These are phyloP conservation scores for Clonostachys rosea DNA, from an alignment of 2,329 filamentous ascomycete genomes.

Conservation along the genomic window DNA sequence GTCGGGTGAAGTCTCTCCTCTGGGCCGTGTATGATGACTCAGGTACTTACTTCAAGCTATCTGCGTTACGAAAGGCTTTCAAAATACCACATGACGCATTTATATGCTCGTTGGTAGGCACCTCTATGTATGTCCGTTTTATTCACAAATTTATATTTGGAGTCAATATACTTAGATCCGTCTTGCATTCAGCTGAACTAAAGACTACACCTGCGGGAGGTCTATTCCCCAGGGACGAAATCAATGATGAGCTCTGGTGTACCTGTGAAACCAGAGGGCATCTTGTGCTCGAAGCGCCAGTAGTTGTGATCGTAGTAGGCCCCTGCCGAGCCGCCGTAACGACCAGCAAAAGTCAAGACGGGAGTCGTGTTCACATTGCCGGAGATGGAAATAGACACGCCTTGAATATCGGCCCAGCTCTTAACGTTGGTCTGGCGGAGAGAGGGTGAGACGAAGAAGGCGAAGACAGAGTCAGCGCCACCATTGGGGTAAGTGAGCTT, in stretches of 20 bases:
- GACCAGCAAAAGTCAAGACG: neutral
- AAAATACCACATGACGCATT: too few species aligned
- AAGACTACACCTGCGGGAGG: too few species aligned
- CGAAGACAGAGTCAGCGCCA: conserved; percentile 41
- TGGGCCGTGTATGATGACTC: too few species aligned
- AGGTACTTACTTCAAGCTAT: too few species aligned
- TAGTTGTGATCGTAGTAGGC: neutral
- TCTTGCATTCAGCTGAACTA: too few species aligned
- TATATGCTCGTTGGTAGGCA: too few species aligned
- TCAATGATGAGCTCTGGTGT: neutral
- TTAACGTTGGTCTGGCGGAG: conserved; percentile 33
- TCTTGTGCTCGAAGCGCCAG: neutral
- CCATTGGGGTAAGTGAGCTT: conserved; percentile 49
- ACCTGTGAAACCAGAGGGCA: neutral
- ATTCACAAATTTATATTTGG: too few species aligned
- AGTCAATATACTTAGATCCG: too few species aligned
- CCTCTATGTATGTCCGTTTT: too few species aligned
- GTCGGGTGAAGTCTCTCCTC: too few species aligned
- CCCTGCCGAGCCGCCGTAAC: neutral
- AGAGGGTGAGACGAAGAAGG: conserved; percentile 43
- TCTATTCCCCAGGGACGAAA: neutral
- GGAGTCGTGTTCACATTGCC: conserved; percentile 31
- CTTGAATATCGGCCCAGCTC: conserved; percentile 41
- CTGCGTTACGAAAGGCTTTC: too few species aligned
- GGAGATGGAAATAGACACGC: conserved; percentile 35